Conservation (phyloP, 495 filamentous ascomycete species). For the Lasiosphaeria miniovina region DNA sequence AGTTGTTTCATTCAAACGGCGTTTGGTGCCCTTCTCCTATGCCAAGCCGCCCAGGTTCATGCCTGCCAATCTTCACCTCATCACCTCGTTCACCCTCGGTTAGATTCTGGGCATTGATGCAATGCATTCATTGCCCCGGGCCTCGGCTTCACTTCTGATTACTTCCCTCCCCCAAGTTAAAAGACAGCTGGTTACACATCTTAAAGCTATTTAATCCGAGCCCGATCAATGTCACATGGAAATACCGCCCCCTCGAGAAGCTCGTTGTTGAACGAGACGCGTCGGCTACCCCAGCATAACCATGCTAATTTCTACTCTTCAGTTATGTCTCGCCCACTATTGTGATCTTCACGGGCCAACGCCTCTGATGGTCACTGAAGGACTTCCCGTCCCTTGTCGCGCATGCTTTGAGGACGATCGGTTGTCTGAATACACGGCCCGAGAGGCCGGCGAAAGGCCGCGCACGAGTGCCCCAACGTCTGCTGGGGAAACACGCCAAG, state of each 20-base stretch:
- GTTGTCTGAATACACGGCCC: slow-evolving; percentile 5
- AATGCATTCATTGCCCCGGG: too few species aligned
- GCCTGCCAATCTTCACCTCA: too few species aligned
- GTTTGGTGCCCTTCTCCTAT: too few species aligned
- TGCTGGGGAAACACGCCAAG: slow-evolving; percentile 27
- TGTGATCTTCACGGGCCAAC: slow-evolving; percentile 95
- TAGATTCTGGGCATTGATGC: too few species aligned
- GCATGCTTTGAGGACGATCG: slow-evolving; percentile 61
- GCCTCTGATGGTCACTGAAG: slow-evolving; percentile 91
- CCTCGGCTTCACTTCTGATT: too few species aligned
- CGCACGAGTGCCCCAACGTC: slow-evolving; percentile 29
- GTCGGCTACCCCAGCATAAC: slow-evolving; percentile 6
- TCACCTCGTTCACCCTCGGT: too few species aligned
- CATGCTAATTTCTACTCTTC: slow-evolving; percentile 41
- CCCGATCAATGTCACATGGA: background rate
- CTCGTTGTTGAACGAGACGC: background rate
- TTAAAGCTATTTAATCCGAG: too few species aligned
- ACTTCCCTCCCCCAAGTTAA: too few species aligned
- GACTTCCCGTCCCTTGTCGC: slow-evolving; percentile 70
- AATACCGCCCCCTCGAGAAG: background rate
- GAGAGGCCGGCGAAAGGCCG: slow-evolving; percentile 24
- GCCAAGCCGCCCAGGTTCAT: too few species aligned
- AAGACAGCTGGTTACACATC: too few species aligned
- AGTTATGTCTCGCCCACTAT: slow-evolving; percentile 95
- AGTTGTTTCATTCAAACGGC: too few species aligned